Base-by-base conservation (phyloP, 2,329 filamentous ascomycete species). In the Aureobasidium sp. region DNA sequence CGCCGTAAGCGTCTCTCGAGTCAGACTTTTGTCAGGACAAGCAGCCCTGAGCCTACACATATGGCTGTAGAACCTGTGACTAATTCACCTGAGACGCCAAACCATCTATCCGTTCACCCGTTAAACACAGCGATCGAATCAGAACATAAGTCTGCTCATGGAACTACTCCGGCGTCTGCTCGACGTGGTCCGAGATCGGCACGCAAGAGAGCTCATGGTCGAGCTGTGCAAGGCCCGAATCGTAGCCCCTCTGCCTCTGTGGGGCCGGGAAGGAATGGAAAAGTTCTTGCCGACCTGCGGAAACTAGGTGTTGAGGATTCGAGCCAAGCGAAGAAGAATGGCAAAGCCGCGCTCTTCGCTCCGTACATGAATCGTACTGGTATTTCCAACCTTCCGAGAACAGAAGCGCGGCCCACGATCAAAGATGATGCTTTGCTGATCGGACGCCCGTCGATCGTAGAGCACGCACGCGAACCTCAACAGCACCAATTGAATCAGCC, bases 1-100 rank as follows among this genome's bases (percentile, higher is more conserved):
- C 47, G 55, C 24, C 67, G 73, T 29, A 72, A 72, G 20, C 66
- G 71, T 1, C 65, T 75, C 3, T 71, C 71, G 7, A 74, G 70
- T 47, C 69, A 70, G 44, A 75, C 72, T 1, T 75, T 74, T 59
- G 46, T 68, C 37, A 66, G 51, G 32, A 26, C 43, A 13, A 59
- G 50, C 50, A 55, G 59, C 15, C 57, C 47, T 32, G 47, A 52
- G 12, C 17, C 47, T n/a, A 44, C 13, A 1, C 5, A 36, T 3
- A 32, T 2, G 17, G n/a, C 44, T 7, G 9, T 47, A 2, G 57
- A 51, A 5, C 5, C 7, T 13, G 15, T 26, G 13, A 34, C 50
- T 9, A 26, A 12, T 9, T 36, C 50, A 24, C 55, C 36, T n/a
- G 13, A 26, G 17, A 47, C 53, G 26, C 62, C 46, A n/a, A 29